These are phyloP conservation scores for Helianthus tuberosus DNA, from an alignment of 129 eudicot genomes.

Conservation along the genomic window DNA sequence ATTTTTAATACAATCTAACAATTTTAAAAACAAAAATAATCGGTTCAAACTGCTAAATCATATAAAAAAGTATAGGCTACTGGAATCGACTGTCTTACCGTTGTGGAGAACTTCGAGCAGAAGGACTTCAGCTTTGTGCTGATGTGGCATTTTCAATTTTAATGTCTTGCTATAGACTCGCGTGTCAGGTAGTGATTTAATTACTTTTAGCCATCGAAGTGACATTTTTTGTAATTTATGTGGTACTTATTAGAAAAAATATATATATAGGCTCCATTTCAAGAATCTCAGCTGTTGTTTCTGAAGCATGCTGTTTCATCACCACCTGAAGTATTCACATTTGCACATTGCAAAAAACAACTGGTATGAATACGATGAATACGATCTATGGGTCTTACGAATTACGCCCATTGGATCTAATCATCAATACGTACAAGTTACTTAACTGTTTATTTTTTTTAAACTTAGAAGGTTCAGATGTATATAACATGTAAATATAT, in stretches of 20 bases:
- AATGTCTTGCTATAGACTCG: constrained; percentile 1
- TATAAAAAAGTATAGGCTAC: neutral
- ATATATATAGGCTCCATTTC: constrained; percentile 51
- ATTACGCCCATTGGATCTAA: neutral
- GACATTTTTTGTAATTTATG: neutral
- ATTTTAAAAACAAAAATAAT: no score
- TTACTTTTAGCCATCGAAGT: neutral
- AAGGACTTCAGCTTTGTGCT: neutral
- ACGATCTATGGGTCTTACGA: neutral
- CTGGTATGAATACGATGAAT: constrained; percentile 43
- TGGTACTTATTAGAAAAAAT: neutral
- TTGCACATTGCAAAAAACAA: constrained; percentile 59
- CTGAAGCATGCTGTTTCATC: constrained; percentile 57
- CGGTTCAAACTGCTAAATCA: no score
- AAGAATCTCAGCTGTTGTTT: constrained; percentile 68
- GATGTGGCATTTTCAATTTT: constrained; percentile 1
- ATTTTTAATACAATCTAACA: no score
- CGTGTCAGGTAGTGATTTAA: constrained; percentile 3
- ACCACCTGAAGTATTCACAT: constrained; percentile 67
- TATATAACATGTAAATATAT: no score
- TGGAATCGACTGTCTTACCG: constrained; percentile 1
- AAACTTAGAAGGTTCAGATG: no score
- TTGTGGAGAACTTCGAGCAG: constrained; percentile 5
- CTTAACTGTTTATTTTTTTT: no score
- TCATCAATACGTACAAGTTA: neutral